phyloP scores from a whole-genome alignment of 345 rosid genomes.

The Brassica cretica region DNA sequence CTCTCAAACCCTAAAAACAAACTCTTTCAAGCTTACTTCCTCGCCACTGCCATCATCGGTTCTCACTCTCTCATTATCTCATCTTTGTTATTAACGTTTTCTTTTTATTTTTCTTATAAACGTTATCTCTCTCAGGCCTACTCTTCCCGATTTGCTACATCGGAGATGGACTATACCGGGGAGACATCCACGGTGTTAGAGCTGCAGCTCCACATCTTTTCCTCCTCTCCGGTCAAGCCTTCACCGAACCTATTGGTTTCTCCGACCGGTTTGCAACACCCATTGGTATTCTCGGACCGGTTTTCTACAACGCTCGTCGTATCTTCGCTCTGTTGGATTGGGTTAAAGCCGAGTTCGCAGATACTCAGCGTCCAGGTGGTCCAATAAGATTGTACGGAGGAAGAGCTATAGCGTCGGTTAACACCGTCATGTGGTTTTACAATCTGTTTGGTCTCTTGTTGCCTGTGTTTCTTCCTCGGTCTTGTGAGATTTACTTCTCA shows the following conservation, averaged over 20 bases:
- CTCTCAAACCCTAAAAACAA: constrained; percentile 53
- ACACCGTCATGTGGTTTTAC: constrained; percentile 72
- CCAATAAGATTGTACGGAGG: constrained; percentile 55
- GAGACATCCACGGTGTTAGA: constrained; percentile 62
- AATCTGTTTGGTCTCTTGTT: constrained; percentile 81
- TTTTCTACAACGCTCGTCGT: constrained; percentile 68
- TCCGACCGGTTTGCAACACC: constrained; percentile 64
- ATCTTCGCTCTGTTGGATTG: constrained; percentile 66
- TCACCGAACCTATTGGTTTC: constrained; percentile 81
- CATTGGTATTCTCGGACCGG: constrained; percentile 70
- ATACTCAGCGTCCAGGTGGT: constrained; percentile 38
- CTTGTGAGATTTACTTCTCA: constrained; percentile 65
- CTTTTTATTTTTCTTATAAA: neutral
- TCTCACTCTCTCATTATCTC: neutral
- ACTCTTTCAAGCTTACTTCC: constrained; percentile 53
- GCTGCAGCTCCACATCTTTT: constrained; percentile 82
- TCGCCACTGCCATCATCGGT: constrained; percentile 55
- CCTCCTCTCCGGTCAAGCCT: constrained; percentile 69
- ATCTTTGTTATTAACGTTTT: neutral
- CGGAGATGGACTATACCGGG: constrained; percentile 55
- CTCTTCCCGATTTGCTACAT: constrained; percentile 70
- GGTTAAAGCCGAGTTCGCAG: constrained; percentile 55
- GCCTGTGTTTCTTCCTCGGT: constrained; percentile 79
- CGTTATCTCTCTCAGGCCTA: constrained; percentile 26
- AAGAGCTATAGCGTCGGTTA: constrained; percentile 62